Base-by-base conservation (phyloP, 2,329 filamentous ascomycete species). In the Parastagonospora nodorum region DNA sequence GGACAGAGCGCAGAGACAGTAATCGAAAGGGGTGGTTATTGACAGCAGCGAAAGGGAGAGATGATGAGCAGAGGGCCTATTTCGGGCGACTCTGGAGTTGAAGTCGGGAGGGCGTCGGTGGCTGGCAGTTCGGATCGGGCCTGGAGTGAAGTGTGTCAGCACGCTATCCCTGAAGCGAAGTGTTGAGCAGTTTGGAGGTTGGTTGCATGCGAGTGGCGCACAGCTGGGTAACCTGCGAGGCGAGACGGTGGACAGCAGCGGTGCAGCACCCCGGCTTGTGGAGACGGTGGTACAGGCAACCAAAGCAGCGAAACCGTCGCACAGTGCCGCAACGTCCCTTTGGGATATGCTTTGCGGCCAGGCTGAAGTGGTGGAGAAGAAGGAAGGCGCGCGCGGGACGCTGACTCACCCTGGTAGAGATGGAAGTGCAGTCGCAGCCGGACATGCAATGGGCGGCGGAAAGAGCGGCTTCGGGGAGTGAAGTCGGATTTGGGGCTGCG, bases 121-220 rank as follows among this genome's bases (percentile, higher is more conserved):
- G 66, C 58, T 63, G 55, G 58, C 55, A 51, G 51, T 48, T 60
- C 48, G 52, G 51, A 57, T 49, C 31, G 48, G 38, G 52, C 42
- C 63, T 67, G 47, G 36, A 48, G 45, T 53, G 47, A 30, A 45
- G 57, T 53, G 55, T 65, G 67, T 73, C 60, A 73, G 70, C 63
- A 56, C 59, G 61, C 45, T 48, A 57, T 48, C 51, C 60, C 45
- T 60, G 45, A 50, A 48, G 45, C 51, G 50, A 59, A 66, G 50
- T 60, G 63, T 65, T 63, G 61, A 51, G 63, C 57, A 38, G 55
- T 58, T 55, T 49, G 47, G 50, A 61, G 64, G 64, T 54, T 60
- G 64, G 60, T 64, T 69, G 67, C 68, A 72, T 64, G 59, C 53
- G 57, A 65, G 69, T 72, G 68, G 69, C 69, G 69, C 65, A 69